Evolutionary conservation across 371 early-diverging fungal genomes (phyloP), one percentile per base, ranked within the genome.

Genomic region (Chytridiales sp.): DNA sequence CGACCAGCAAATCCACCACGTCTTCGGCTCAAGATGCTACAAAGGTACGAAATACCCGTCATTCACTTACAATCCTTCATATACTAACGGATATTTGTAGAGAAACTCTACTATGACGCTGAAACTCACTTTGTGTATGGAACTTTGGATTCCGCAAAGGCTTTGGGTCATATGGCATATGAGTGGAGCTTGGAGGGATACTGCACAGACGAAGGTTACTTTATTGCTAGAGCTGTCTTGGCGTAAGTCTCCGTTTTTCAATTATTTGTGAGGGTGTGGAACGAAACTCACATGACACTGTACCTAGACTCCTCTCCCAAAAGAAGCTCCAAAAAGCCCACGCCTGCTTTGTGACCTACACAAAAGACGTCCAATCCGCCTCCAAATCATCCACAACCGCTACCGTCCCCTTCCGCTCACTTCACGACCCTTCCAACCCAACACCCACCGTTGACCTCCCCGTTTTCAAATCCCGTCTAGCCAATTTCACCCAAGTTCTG

Each of bases 1-100:
- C 13, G 94, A 95, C 64, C 81, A 86, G 27, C 85, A 82, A 58
- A 75, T 95, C 38, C 93, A 94, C 59, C 92, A 95, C 60, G 87
- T 85, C 52, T 73, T 91, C 30, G 95, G 91, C 4, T 78, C 87
- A 32, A 73, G 89, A 50, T 82, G 61, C 56, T 74, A 63, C 48
- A 48, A 68, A 56, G 74, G 68, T 70, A 27, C 19, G n/a, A n/a
- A n/a, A n/a, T n/a, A n/a, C n/a, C n/a, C n/a, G n/a, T n/a, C n/a
- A n/a, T n/a, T n/a, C n/a, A n/a, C n/a, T n/a, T n/a, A n/a, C n/a
- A n/a, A n/a, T n/a, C n/a, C n/a, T n/a, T n/a, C n/a, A 38, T 17
- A 34, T 62, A 11, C 32, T 19, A 38, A 13, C 9, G 31, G 32
- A 0, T 42, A 46, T n/a, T 27, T 21, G 17, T 55, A 68, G 72